Evolutionary conservation across 2,329 filamentous ascomycete genomes (phyloP).

Genomic region (Ophiostoma pallidulum): DNA sequence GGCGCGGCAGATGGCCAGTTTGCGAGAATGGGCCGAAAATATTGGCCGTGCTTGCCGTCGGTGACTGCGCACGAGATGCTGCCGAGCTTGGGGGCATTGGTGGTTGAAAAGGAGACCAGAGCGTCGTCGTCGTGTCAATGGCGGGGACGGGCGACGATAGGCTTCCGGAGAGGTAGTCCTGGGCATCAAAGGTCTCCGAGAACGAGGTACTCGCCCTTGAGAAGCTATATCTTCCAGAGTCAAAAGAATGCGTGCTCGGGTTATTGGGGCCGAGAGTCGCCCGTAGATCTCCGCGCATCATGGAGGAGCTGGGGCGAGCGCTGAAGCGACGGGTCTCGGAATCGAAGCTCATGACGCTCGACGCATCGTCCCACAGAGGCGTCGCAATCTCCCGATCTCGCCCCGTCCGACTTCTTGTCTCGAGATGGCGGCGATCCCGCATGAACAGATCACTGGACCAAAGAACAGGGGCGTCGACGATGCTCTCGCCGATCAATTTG

Average conservation of each 20-base stretch:
- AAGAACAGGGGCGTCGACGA: conserved; percentile 75
- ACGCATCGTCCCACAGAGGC: conserved; percentile 40
- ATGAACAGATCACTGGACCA: conserved; percentile 89
- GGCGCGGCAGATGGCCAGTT: conserved; percentile 28
- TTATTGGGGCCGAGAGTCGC: conserved; percentile 48
- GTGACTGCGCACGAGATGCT: conserved; percentile 50
- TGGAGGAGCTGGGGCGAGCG: conserved; percentile 41
- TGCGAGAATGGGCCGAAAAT: conserved; percentile 42
- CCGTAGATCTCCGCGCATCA: conserved; percentile 45
- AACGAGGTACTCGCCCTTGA: conserved; percentile 47
- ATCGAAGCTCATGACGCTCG: conserved; percentile 44
- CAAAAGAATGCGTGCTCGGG: conserved; percentile 59
- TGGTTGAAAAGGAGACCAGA: conserved; percentile 81
- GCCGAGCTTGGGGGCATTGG: conserved; percentile 54
- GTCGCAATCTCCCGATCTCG: conserved; percentile 38
- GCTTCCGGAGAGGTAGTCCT: conserved; percentile 58
- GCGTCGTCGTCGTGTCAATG: conserved; percentile 67
- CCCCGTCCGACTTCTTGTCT: conserved; percentile 28
- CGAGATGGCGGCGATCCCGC: conserved; percentile 59
- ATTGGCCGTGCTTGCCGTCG: conserved; percentile 52
- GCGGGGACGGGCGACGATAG: conserved; percentile 58
- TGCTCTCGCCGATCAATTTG: conserved; percentile 74
- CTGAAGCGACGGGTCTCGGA: conserved; percentile 37
- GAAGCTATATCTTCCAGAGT: conserved; percentile 54
- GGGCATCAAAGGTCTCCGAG: conserved; percentile 58